These are phyloP conservation scores for Suhomyces bribrorum DNA, from an alignment of 1,139 yeast species.

Conservation along the genomic window DNA sequence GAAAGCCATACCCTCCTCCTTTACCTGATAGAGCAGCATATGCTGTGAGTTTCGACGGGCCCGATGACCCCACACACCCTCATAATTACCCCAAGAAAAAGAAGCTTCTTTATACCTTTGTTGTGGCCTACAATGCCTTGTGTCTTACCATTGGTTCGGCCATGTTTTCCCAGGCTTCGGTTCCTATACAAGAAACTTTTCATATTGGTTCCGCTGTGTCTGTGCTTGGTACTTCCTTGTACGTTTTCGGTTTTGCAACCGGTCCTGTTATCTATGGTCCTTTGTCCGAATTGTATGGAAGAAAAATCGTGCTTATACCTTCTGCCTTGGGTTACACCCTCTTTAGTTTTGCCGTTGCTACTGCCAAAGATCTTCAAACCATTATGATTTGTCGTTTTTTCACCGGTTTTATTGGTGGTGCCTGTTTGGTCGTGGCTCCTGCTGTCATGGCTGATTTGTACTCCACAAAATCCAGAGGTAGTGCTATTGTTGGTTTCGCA, in stretches of 20 bases:
- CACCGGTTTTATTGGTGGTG: slow-evolving; percentile 75
- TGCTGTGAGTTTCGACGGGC: slow-evolving; percentile 61
- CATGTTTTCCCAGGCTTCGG: slow-evolving; percentile 55
- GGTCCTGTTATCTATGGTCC: slow-evolving; percentile 88
- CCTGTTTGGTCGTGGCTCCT: slow-evolving; percentile 80
- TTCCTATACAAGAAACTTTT: slow-evolving; percentile 41
- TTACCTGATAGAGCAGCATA: slow-evolving; percentile 53
- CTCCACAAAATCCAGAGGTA: slow-evolving; percentile 61
- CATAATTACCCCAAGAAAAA: slow-evolving; percentile 55
- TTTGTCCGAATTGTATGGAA: slow-evolving; percentile 71
- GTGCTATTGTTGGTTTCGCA: slow-evolving; percentile 64
- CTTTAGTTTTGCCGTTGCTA: slow-evolving; percentile 71
- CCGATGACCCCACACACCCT: slow-evolving; percentile 61
- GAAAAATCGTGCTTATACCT: slow-evolving; percentile 56
- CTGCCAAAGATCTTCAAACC: slow-evolving; percentile 73
- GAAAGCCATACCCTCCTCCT: slow-evolving; percentile 52
- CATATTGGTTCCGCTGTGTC: slow-evolving; percentile 58
- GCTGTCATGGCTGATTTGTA: slow-evolving; percentile 81
- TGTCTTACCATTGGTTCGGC: slow-evolving; percentile 64
- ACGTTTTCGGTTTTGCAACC: slow-evolving; percentile 77
- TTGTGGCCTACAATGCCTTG: slow-evolving; percentile 31
- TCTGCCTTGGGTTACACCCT: slow-evolving; percentile 57
- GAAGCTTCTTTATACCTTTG: slow-evolving; percentile 28
- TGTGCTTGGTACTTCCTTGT: slow-evolving; percentile 67
- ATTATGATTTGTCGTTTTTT: slow-evolving; percentile 72